Percentiles rank a stretch among this genome's conserved stretches.
Conservation (phyloP, 805 yeast genomes). For the Pichia eremophila region DNA sequence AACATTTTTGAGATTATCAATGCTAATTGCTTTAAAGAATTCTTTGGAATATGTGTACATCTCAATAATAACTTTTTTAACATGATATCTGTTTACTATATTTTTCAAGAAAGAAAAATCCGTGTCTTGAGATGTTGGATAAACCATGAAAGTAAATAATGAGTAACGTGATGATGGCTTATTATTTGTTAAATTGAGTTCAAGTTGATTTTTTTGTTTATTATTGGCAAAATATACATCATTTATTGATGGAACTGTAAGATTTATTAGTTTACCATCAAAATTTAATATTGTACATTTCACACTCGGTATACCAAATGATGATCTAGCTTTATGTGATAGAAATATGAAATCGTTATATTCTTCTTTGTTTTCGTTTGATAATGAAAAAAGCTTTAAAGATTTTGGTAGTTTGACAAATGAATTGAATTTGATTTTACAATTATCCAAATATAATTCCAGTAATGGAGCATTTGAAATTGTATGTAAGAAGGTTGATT, state of each 20-base stretch:
- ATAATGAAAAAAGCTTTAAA: constrained; percentile 12
- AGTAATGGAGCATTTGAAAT: not conserved
- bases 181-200: not conserved
- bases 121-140: constrained; percentile 7
- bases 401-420: constrained; percentile 13
- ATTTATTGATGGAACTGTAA: not conserved
- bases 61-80: not conserved
- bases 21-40: not conserved
- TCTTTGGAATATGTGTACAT: constrained; percentile 1
- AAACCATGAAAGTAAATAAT: constrained; percentile 1
- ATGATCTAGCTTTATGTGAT: constrained; percentile 1
- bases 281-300: not conserved
- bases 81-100: not conserved
- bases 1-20: constrained; percentile 1
- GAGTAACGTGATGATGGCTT: not conserved
- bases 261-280: not conserved
- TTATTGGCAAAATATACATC: not conserved
- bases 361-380: constrained; percentile 10
- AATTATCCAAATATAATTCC: constrained; percentile 13
- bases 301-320: not conserved
- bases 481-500: constrained; percentile 8
- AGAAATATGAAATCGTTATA: constrained; percentile 12
- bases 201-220: not conserved
- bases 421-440: constrained; percentile 14
- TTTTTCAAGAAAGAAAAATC: constrained; percentile 7